Evolutionary conservation across 1,284 basidiomycete species (phyloP), one percentile per base, ranked within the genome.

Genomic region (Irpex rosettiformis): DNA sequence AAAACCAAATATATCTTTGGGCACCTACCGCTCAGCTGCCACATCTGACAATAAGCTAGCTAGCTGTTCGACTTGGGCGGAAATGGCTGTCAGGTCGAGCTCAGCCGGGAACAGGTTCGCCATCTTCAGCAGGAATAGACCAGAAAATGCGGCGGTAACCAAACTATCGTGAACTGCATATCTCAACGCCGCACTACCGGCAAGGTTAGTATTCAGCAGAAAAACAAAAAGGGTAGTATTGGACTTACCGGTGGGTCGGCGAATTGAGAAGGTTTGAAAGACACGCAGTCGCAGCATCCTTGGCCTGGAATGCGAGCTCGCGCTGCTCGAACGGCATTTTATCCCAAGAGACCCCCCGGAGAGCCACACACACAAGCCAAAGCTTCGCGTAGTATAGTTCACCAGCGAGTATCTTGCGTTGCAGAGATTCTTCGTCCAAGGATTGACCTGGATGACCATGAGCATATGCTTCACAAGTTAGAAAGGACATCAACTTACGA

Each of bases 131-230:
- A 97, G 76, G 77, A 96, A 96, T 11, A 96, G 82, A 3, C 92
- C 94, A 5, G 94, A 93, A 72, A 97, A 97, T 1, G 93, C 91
- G 18, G 93, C 90, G 0, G 91, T 94, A 58, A 95, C 94, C 55
- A 96, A 85, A 64, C 87, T 91, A 70, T 96, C 95, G 69, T 96
- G 95, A 18, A 95, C 93, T 0, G 94, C 93, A 72, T 96, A 96
- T 62, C 89, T 80, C 56, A 93, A 79, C 45, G 91, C 90, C 62
- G 89, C 88, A 54, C 90, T 86, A 67, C n/a, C 59, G n/a, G n/a
- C n/a, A n/a, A n/a, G n/a, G n/a, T n/a, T n/a, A n/a, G n/a, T n/a
- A n/a, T n/a, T n/a, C n/a, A n/a, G n/a, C n/a, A n/a, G n/a, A 64
- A 54, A 52, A 45, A 22, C 45, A 52, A 55, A 49, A 13, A 64